Base-by-base conservation (phyloP, 2,329 filamentous ascomycete species). In the Botryosphaeria agaves region DNA sequence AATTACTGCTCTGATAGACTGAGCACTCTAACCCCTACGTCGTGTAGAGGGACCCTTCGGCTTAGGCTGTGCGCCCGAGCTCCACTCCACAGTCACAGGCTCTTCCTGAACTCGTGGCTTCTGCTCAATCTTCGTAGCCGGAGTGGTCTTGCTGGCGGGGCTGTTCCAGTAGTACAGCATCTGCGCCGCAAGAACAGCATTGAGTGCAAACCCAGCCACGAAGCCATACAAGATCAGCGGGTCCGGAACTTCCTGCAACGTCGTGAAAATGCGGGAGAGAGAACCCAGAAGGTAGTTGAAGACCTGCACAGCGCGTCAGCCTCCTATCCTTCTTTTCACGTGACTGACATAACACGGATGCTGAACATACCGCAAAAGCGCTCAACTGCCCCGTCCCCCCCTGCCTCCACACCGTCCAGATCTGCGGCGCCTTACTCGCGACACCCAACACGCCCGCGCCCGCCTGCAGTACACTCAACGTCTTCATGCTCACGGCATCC, bases 201-300 rank as follows among this genome's bases (percentile, higher is more conserved):
- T 98, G 43, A 98, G 70, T n/a, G 64, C 59, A 52, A 94, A 94
- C 17, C 84, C 89, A 5, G 84, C 82, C 32, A 95, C 60, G 64
- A 92, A 95, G 30, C 85, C 80, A 58, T 92, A 95, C 16, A 98
- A 69, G 45, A 98, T 95, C 35, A 95, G 66, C 57, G 85, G 85
- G 56, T 98, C 89, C 52, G 92, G 80, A 36, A 98, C 89, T 62
- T 98, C 89, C 49, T 95, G 85, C 34, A 98, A 63, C 6, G 91
- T 98, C 18, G 89, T 98, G 57, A 94, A 98, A 60, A 98, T 92
- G 50, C 89, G 80, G 16, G 83, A 81, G 34, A 95, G 71, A 26
- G 84, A 93, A 23, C 91, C 89, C 43, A 76, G 66, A 46, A 98
- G 81, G 58, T 93, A 98, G 65, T 94, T 95, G 69, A 98, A 93